These are phyloP conservation scores for Blepharisma undulans DNA, from an alignment of 169 alveolate species.

Conservation along the genomic window DNA sequence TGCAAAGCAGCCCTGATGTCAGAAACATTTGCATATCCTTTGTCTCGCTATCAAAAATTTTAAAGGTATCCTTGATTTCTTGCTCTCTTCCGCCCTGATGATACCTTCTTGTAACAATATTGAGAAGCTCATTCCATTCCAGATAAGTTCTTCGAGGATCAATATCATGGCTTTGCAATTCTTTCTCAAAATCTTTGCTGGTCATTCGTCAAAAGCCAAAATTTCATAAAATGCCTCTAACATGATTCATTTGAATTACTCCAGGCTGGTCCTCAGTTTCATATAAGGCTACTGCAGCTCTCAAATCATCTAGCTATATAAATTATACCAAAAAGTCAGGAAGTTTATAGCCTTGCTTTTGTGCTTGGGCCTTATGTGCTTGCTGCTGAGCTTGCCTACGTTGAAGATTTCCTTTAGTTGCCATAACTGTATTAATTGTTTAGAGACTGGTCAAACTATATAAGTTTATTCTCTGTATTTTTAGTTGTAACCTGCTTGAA, in stretches of 20 bases:
- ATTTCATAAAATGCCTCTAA: slow-evolving; percentile 41
- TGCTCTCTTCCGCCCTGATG: slow-evolving; percentile 15
- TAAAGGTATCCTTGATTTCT: slow-evolving; percentile 39
- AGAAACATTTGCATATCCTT: slow-evolving; percentile 2
- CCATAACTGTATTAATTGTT: neutral
- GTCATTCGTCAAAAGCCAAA: slow-evolving; percentile 42
- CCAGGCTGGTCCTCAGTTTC: slow-evolving; percentile 37
- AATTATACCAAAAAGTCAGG: slow-evolving; percentile 13
- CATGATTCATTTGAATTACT: slow-evolving; percentile 11
- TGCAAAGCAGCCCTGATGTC: slow-evolving; percentile 25
- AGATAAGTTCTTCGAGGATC: neutral
- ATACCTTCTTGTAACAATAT: slow-evolving; percentile 15
- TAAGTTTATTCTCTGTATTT: neutral
- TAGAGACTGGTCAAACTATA: too few relatives aligned
- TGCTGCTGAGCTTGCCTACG: neutral
- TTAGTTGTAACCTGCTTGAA: too few relatives aligned
- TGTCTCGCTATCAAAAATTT: slow-evolving; percentile 30
- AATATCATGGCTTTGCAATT: slow-evolving; percentile 4
- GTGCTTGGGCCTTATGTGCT: neutral
- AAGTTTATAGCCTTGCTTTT: slow-evolving; percentile 19
- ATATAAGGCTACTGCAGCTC: slow-evolving; percentile 7
- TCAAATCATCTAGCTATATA: slow-evolving; percentile 13
- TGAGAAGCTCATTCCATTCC: slow-evolving; percentile 25
- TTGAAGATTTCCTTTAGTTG: neutral
- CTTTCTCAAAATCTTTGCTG: slow-evolving; percentile 33